Evolutionary conservation across 2,329 filamentous ascomycete genomes (phyloP).

Genomic region (Diplocarpon mali): DNA sequence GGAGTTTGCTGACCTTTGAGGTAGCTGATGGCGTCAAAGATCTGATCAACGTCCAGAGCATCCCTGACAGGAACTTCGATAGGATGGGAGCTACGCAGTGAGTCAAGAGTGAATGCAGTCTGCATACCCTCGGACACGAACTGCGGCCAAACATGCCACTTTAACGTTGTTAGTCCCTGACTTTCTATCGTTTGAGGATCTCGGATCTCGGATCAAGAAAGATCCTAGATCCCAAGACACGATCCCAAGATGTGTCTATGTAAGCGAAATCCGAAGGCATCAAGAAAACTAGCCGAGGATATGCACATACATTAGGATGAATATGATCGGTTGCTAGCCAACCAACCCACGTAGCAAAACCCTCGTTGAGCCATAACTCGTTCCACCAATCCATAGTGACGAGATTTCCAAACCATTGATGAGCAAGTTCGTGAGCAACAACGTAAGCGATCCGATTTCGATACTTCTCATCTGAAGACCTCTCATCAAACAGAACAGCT

Average conservation of each 20-base stretch:
- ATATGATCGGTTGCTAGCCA: conserved; percentile 70
- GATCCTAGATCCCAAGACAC: no score
- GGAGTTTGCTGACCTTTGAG: conserved; percentile 36
- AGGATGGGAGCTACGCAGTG: conserved; percentile 82
- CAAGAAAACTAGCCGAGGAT: no score
- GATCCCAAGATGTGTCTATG: no score
- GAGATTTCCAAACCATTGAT: conserved; percentile 93
- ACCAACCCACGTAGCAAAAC: conserved; percentile 93
- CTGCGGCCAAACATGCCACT: conserved; percentile 96
- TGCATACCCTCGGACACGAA: conserved; percentile 95
- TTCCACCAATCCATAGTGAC: conserved; percentile 94
- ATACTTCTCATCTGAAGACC: conserved; percentile 79
- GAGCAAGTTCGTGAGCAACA: conserved; percentile 93
- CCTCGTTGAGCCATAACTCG: conserved; percentile 82
- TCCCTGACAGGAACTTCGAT: conserved; percentile 94
- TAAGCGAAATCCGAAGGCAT: no score
- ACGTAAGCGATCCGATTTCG: conserved; percentile 94
- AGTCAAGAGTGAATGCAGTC: conserved; percentile 80
- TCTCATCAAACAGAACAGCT: conserved; percentile 90
- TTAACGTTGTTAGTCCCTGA: conserved; percentile 26
- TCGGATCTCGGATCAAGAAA: no score
- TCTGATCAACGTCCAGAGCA: conserved; percentile 92
- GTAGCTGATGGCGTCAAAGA: conserved; percentile 95
- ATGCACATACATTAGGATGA: conserved; percentile 44
- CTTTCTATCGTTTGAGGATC: no score